Evolutionary conservation across 2,329 filamentous ascomycete species (phyloP).

Genomic region (Hypoxylon sp.): DNA sequence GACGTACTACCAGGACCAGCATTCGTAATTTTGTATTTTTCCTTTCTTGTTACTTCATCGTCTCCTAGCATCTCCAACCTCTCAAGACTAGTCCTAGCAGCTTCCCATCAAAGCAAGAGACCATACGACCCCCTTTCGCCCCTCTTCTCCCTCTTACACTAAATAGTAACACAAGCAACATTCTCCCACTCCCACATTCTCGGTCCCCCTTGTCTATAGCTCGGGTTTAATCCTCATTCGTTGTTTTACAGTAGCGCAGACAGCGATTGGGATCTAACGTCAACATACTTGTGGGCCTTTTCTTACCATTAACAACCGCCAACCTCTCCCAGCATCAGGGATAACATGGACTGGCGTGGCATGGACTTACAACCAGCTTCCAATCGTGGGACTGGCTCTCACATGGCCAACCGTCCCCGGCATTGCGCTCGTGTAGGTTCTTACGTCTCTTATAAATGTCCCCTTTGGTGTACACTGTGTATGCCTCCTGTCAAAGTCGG

Average conservation of each 20-base stretch:
- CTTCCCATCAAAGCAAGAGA: constrained; percentile 28
- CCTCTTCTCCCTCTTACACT: constrained; percentile 25
- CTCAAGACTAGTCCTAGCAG: constrained; percentile 21
- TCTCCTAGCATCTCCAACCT: constrained; percentile 26
- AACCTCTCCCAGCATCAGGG: constrained; percentile 39
- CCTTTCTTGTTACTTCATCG: constrained; percentile 30
- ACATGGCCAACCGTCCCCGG: constrained; percentile 25
- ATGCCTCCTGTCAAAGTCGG: constrained; percentile 20
- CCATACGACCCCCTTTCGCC: constrained; percentile 29
- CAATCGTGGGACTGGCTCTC: constrained; percentile 40
- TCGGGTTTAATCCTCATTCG: constrained; percentile 38
- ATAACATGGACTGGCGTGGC: constrained; percentile 38
- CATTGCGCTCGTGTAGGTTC: constrained; percentile 39
- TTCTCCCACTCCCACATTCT: constrained; percentile 31
- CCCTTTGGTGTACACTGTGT: constrained; percentile 33
- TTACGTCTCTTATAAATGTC: constrained; percentile 32
- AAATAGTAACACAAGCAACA: constrained; percentile 28
- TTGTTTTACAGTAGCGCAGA: constrained; percentile 35
- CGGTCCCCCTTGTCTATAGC: constrained; percentile 35
- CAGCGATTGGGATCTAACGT: constrained; percentile 39
- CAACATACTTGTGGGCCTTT: constrained; percentile 40
- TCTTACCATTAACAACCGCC: constrained; percentile 39
- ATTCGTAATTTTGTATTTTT: constrained; percentile 15
- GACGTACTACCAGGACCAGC: constrained; percentile 21
- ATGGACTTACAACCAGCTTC: constrained; percentile 40